phyloP scores from a whole-genome alignment of 1,139 yeast species.

The Arxiozyma slooffiae region DNA sequence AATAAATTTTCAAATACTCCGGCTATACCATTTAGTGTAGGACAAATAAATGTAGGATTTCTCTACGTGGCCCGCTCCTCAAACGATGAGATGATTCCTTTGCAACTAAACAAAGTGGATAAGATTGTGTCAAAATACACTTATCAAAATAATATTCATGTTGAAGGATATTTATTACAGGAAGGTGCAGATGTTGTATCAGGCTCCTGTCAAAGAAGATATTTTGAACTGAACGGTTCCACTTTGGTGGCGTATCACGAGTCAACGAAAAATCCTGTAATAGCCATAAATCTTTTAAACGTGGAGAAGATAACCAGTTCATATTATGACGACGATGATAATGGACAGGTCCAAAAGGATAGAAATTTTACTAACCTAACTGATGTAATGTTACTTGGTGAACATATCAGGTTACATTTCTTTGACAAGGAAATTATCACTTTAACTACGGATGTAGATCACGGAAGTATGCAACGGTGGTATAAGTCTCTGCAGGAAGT shows the following conservation, averaged over 20 bases:
- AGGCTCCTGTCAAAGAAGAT: constrained; percentile 48
- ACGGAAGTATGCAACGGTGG: constrained; percentile 42
- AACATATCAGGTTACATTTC: constrained; percentile 54
- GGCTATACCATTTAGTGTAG: constrained; percentile 41
- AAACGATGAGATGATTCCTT: constrained; percentile 52
- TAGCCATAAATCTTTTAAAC: constrained; percentile 56
- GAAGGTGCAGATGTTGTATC: constrained; percentile 63
- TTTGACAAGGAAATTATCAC: constrained; percentile 60
- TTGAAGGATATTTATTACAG: constrained; percentile 61
- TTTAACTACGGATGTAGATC: constrained; percentile 46
- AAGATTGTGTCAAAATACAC: constrained; percentile 42
- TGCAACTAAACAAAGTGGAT: constrained; percentile 49
- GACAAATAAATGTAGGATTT: constrained; percentile 60
- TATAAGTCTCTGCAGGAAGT: constrained; percentile 42
- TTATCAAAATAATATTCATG: constrained; percentile 32
- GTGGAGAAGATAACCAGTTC: constrained; percentile 35
- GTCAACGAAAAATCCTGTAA: constrained; percentile 49
- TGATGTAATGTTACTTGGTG: constrained; percentile 51
- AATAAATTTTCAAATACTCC: constrained; percentile 7
- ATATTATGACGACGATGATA: constrained; percentile 3
- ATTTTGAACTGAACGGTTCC: constrained; percentile 50
- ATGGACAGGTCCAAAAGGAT: not conserved
- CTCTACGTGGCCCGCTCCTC: constrained; percentile 57
- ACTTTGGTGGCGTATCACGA: constrained; percentile 60
- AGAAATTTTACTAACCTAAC: constrained; percentile 42